Conservation (phyloP, 75 land plant species). For the Ceratopteris richardii region DNA sequence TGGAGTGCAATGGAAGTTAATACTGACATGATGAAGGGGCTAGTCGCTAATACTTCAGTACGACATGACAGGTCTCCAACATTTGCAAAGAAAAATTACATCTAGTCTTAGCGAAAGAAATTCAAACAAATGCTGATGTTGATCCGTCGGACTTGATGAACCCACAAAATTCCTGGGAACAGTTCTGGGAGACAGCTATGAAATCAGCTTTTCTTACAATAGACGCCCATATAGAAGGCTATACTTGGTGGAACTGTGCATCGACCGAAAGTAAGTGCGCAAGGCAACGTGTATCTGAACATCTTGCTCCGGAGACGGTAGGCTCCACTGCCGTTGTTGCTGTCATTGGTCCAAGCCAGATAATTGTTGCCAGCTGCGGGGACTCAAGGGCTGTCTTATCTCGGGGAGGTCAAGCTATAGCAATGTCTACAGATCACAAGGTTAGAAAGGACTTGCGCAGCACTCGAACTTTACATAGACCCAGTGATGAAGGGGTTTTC, state of each 20-base stretch:
- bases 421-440: conserved; percentile 56
- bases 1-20: neutral
- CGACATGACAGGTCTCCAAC: conserved; percentile 33
- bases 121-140: neutral
- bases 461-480: neutral
- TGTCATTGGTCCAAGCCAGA: conserved; percentile 47
- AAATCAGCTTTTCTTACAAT: conserved; percentile 19
- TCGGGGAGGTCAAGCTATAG: conserved; percentile 39
- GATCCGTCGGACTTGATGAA: neutral
- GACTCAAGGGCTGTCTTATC: conserved; percentile 65
- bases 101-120: conserved; percentile 32
- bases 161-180: conserved; percentile 6
- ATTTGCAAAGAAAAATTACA: conserved; percentile 47
- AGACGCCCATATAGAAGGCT: conserved; percentile 30
- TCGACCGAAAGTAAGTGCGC: neutral
- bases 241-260: conserved; percentile 5
- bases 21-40: neutral
- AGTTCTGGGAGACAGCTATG: conserved; percentile 16
- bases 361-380: conserved; percentile 57
- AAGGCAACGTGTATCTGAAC: conserved; percentile 12
- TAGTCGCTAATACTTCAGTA: neutral
- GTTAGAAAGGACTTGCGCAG: conserved; percentile 11
- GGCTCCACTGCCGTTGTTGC: conserved; percentile 58
- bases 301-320: conserved; percentile 31
- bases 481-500: neutral